These are phyloP conservation scores for Emmonsiellopsis sp. DNA, from an alignment of 2,329 filamentous ascomycete species.

Conservation along the genomic window DNA sequence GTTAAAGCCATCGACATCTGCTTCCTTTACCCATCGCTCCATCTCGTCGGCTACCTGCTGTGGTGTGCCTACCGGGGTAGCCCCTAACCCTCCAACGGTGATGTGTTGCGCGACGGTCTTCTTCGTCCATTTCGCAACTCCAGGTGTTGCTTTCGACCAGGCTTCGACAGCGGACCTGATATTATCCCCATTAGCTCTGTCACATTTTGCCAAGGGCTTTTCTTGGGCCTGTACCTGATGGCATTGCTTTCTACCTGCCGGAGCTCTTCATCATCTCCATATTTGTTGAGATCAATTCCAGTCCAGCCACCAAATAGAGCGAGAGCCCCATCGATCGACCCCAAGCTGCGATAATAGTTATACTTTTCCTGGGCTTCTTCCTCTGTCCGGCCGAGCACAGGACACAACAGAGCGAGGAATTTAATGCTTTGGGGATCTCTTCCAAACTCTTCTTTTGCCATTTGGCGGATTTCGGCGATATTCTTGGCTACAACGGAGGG, in stretches of 20 bases:
- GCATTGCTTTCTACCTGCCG: slow-evolving; percentile 54
- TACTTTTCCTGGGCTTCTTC: slow-evolving; percentile 59
- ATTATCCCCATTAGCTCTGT: slow-evolving; percentile 2
- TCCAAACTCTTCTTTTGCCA: slow-evolving; percentile 45
- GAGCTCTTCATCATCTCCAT: slow-evolving; percentile 56
- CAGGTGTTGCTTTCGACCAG: slow-evolving; percentile 48
- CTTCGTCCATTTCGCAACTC: slow-evolving; percentile 62
- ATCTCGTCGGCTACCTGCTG: slow-evolving; percentile 58
- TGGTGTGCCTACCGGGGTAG: slow-evolving; percentile 56
- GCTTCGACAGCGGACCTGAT: slow-evolving; percentile 40
- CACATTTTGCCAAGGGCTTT: neutral
- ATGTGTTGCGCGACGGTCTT: slow-evolving; percentile 60
- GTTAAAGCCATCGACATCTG: slow-evolving; percentile 68
- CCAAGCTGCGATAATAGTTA: slow-evolving; percentile 52
- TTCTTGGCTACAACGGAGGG: slow-evolving; percentile 53
- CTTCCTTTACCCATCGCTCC: slow-evolving; percentile 58
- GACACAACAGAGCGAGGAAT: slow-evolving; percentile 57
- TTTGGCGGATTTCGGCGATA: slow-evolving; percentile 53
- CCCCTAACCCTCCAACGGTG: slow-evolving; percentile 58
- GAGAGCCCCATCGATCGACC: slow-evolving; percentile 56
- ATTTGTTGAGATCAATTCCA: slow-evolving; percentile 53
- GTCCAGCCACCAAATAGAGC: slow-evolving; percentile 69
- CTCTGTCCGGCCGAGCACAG: slow-evolving; percentile 56
- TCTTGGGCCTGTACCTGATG: slow-evolving; percentile 34
- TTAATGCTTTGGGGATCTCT: slow-evolving; percentile 56